These are phyloP conservation scores for Teratosphaeria viscida DNA, from an alignment of 2,329 filamentous ascomycete genomes.

Conservation along the genomic window DNA sequence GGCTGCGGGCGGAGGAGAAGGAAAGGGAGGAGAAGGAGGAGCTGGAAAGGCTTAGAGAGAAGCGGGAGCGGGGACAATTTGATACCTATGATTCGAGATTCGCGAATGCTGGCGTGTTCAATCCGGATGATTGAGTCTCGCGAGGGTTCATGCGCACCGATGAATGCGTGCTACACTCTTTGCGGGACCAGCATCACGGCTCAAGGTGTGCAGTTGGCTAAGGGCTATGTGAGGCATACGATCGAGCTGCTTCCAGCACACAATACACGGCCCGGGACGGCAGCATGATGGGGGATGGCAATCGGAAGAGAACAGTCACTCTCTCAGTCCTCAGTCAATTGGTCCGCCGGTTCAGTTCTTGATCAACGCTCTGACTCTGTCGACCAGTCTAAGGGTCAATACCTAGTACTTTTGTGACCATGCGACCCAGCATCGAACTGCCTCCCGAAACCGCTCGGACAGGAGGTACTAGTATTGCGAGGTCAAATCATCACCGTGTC, in stretches of 20 bases:
- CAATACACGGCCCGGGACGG: neutral
- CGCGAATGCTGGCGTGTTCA: slow-evolving; percentile 20
- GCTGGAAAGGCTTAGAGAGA: slow-evolving; percentile 16
- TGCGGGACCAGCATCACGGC: neutral
- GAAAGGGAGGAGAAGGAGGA: slow-evolving; percentile 28
- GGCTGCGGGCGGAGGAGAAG: slow-evolving; percentile 27
- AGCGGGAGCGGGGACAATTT: slow-evolving; percentile 11
- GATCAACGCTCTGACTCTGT: neutral
- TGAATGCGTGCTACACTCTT: neutral
- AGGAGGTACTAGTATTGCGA: neutral
- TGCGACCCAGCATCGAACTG: too few species aligned
- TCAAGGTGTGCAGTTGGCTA: neutral
- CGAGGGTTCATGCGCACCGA: neutral
- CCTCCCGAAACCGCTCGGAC: too few species aligned
- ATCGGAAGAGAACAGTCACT: neutral
- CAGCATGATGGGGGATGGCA: neutral
- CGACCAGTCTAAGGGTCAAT: neutral
- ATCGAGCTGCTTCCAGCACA: neutral
- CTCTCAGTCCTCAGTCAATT: neutral
- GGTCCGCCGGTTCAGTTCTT: neutral
- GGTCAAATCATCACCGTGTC: neutral
- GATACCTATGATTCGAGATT: slow-evolving; percentile 4
- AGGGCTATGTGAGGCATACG: too few species aligned
- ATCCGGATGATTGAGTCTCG: slow-evolving; percentile 21
- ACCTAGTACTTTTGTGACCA: too few species aligned